These are phyloP conservation scores for Vigna hirtella DNA, from an alignment of 306 rosid species.

Conservation along the genomic window DNA sequence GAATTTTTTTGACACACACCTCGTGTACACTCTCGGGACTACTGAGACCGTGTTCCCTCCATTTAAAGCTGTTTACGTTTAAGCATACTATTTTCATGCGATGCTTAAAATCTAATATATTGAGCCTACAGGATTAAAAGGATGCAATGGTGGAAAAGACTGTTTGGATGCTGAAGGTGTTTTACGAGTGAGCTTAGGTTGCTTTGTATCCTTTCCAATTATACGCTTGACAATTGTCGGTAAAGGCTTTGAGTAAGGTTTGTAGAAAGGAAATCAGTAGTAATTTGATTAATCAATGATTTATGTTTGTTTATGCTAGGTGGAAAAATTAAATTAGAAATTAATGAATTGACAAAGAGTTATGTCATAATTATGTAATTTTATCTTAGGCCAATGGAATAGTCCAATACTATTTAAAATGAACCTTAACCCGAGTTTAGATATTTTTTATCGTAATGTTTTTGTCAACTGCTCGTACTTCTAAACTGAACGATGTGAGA, in stretches of 20 bases:
- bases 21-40: not conserved
- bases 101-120: slow-evolving; percentile 34
- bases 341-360: not conserved
- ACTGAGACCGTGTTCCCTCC: slow-evolving; percentile 27
- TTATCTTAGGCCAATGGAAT: slow-evolving; percentile 17
- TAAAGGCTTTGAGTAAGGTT: not conserved
- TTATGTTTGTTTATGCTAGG: slow-evolving; percentile 17
- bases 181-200: slow-evolving; percentile 94
- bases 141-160: slow-evolving; percentile 81
- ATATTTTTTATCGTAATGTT: slow-evolving; percentile 78
- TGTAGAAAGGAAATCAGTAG: not conserved
- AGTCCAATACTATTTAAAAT: slow-evolving; percentile 31
- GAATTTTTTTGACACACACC: slow-evolving; percentile 15
- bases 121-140: slow-evolving; percentile 69
- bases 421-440: slow-evolving; percentile 74
- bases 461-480: slow-evolving; percentile 82
- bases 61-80: slow-evolving; percentile 25
- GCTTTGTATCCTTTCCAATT: slow-evolving; percentile 84
- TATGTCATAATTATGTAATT: slow-evolving; percentile 25
- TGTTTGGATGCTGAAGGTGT: slow-evolving; percentile 98
- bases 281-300: slow-evolving; percentile 16
- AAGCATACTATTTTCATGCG: not conserved
- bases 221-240: slow-evolving; percentile 23
- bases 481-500: slow-evolving; percentile 64
- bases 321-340: not conserved